A percentile compares a stretch with the other conserved stretches of the same genome.
These are phyloP conservation scores for Coemansia sp. DNA, from an alignment of 192 early-diverging fungal genomes.

Conservation along the genomic window DNA sequence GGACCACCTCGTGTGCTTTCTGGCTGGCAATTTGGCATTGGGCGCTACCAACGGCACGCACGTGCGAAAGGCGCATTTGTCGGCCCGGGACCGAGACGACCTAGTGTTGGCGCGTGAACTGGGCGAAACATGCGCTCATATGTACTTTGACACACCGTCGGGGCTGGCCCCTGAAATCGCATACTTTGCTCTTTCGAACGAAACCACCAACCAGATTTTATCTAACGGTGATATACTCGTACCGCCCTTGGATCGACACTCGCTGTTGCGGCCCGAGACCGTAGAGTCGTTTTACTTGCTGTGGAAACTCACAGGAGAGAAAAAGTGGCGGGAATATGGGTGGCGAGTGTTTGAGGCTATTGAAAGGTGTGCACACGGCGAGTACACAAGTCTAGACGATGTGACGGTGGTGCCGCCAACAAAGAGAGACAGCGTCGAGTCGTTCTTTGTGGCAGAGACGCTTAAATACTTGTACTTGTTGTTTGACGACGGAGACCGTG, in stretches of 20 bases:
- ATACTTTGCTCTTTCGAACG: constrained; percentile 7
- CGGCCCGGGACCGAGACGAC: constrained; percentile 56
- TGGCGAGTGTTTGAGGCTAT: constrained; percentile 84
- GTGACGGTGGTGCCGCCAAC: constrained; percentile 25
- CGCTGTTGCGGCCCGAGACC: constrained; percentile 84
- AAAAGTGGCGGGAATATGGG: constrained; percentile 69
- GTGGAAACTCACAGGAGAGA: constrained; percentile 80
- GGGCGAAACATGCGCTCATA: constrained; percentile 74
- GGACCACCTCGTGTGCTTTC: constrained; percentile 95
- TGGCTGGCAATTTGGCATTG: constrained; percentile 56
- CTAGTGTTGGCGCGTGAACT: constrained; percentile 81
- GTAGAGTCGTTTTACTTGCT: constrained; percentile 85
- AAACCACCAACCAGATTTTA: constrained; percentile 15
- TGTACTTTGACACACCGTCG: constrained; percentile 77
- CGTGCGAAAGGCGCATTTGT: constrained; percentile 3
- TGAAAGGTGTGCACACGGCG: constrained; percentile 67
- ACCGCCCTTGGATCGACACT: constrained; percentile 16
- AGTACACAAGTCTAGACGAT: constrained; percentile 56
- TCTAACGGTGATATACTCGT: constrained; percentile 38
- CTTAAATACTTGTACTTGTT: constrained; percentile 93
- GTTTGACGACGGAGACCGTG: constrained; percentile 60
- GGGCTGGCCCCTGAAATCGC: constrained; percentile 67
- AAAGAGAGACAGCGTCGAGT: constrained; percentile 48
- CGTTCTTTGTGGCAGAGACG: constrained; percentile 91
- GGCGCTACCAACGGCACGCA: constrained; percentile 40